These are phyloP conservation scores for Saccharomyces hybrid DNA, from an alignment of 1,139 yeast species.

Conservation along the genomic window DNA sequence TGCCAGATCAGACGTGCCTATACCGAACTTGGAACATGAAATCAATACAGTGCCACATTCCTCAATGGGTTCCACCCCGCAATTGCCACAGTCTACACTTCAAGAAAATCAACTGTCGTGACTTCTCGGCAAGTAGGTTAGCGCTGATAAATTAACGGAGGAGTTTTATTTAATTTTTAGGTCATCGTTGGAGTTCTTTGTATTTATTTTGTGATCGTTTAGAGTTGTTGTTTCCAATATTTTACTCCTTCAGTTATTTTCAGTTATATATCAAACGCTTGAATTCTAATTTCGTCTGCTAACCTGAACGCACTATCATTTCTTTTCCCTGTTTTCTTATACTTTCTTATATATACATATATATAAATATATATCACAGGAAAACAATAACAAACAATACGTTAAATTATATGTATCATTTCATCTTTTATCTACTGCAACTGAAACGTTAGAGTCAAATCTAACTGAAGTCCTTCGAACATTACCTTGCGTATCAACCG, in stretches of 20 bases:
- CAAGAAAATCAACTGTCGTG: neutral
- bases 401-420: no score
- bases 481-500: conserved; percentile 28
- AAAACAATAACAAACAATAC: no score
- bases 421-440: conserved; percentile 34
- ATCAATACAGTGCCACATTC: neutral
- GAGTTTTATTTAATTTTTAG: neutral
- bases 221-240: no score
- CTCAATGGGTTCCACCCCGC: neutral
- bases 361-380: no score
- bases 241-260: no score
- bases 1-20: neutral
- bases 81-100: neutral
- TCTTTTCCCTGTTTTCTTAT: no score
- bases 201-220: no score
- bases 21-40: neutral
- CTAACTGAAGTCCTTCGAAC: conserved; percentile 62
- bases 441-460: conserved; percentile 56
- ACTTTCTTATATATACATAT: no score
- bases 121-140: neutral
- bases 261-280: no score
- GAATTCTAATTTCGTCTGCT: no score
- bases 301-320: no score
- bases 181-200: neutral
- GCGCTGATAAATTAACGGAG: neutral